A percentile compares a stretch with the other conserved stretches of the same genome.
phyloP scores from a whole-genome alignment of 768 basidiomycete species.

The Boletus subcaerulescens region DNA sequence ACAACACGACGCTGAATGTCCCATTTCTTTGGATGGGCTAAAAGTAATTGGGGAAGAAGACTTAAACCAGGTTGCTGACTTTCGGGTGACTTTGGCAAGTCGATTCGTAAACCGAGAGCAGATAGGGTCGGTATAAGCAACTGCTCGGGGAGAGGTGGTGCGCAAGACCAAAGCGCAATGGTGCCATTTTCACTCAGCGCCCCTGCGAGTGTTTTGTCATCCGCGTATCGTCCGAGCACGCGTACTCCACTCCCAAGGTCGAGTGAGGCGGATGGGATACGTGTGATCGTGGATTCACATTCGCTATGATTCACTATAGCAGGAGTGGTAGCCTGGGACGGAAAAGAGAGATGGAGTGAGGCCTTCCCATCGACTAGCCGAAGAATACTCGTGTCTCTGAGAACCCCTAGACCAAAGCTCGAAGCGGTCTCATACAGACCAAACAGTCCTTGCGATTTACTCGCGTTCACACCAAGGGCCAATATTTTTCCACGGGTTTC shows the following conservation, averaged over 20 bases:
- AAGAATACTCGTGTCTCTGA: constrained; percentile 22
- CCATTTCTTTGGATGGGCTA: constrained; percentile 26
- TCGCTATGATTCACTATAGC: constrained; percentile 10
- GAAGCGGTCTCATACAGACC: constrained; percentile 34
- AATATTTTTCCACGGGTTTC: constrained; percentile 69
- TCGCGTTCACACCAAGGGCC: constrained; percentile 60
- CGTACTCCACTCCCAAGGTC: constrained; percentile 12
- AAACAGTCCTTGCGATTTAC: constrained; percentile 42
- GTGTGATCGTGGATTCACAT: constrained; percentile 1
- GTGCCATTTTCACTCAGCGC: constrained; percentile 23
- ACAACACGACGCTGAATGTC: constrained; percentile 13
- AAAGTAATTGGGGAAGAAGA: constrained; percentile 30
- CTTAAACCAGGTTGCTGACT: not conserved
- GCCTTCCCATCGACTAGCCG: constrained; percentile 24
- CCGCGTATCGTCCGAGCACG: constrained; percentile 19
- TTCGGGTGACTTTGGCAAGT: not conserved
- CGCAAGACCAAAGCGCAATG: constrained; percentile 31
- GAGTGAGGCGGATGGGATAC: constrained; percentile 17
- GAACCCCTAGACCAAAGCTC: constrained; percentile 32
- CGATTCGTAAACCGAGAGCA: constrained; percentile 27
- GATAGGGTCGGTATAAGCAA: constrained; percentile 21
- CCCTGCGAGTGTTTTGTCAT: constrained; percentile 20
- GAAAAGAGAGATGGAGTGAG: constrained; percentile 27
- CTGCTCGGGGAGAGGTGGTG: constrained; percentile 22
- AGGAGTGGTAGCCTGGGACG: constrained; percentile 10